A percentile compares a stretch with the other conserved stretches of the same genome.
Evolutionary conservation across 257 asterid species (phyloP).

Genomic region (Petunia secreta): DNA sequence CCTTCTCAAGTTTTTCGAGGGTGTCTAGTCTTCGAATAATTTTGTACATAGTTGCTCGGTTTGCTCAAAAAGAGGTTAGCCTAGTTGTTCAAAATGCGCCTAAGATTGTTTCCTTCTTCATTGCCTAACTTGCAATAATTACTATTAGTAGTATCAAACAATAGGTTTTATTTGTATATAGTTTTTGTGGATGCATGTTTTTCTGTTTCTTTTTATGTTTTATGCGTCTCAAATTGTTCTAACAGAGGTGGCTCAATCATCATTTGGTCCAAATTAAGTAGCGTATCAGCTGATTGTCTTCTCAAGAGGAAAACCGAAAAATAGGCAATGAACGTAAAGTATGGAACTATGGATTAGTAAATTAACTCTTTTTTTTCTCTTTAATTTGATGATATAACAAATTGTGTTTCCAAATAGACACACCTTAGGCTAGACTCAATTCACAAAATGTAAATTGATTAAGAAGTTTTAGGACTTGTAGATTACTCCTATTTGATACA

Average conservation of each 20-base stretch:
- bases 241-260: background rate
- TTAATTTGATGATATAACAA: background rate
- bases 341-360: background rate
- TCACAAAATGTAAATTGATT: background rate
- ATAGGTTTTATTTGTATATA: background rate
- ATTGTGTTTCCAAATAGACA: background rate
- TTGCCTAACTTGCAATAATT: slow-evolving; percentile 6
- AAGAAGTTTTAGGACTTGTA: background rate
- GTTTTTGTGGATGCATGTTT: background rate
- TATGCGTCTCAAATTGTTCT: background rate
- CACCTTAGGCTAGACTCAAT: background rate
- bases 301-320: background rate
- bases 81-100: background rate
- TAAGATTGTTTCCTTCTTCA: background rate
- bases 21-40: background rate
- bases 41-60: slow-evolving; percentile 10
- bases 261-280: background rate
- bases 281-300: background rate
- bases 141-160: background rate
- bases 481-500: too few relatives aligned
- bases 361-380: too few relatives aligned
- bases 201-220: background rate
- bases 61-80: background rate
- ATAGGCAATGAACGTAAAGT: background rate
- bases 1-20: background rate